Evolutionary conservation across 169 alveolate genomes (phyloP), one percentile per base, ranked within the genome.

Genomic region (Plasmodium ovale): DNA sequence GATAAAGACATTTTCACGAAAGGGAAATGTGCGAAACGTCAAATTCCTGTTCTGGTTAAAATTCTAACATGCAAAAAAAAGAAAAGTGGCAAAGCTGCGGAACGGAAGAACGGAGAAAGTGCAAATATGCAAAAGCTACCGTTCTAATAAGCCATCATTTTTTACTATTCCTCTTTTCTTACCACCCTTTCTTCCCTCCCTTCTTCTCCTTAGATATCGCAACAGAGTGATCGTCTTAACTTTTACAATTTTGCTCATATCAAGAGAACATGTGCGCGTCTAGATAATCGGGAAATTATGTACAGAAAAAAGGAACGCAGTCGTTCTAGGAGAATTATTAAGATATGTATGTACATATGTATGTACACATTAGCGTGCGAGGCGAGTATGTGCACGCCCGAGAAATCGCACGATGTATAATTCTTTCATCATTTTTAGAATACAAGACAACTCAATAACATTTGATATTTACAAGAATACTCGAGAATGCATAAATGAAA

Each of bases 21-120:
- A 73, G 35, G 44, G 33, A 39, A 60, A 39, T 3, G 16, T 58
- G 72, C 59, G 51, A 60, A 73, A 42, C 60, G 23, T 39, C 74
- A 73, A 59, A 44, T 73, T 73, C 88, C 88, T 33, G 51, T 73
- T 73, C 31, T 73, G 88, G 88, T 73, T 73, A 70, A 70, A 70
- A 23, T 70, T n/a, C n/a, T n/a, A n/a, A n/a, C n/a, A n/a, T n/a
- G n/a, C n/a, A n/a, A n/a, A n/a, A n/a, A 29, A 23, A 65, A 33
- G 33, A 37, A 65, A 65, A 65, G 0, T 12, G 6, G n/a, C n/a
- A n/a, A n/a, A n/a, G n/a, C n/a, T n/a, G n/a, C n/a, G n/a, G n/a
- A n/a, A n/a, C n/a, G n/a, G n/a, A n/a, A n/a, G n/a, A n/a, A n/a
- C n/a, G n/a, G n/a, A n/a, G n/a, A 71, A 71, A 31, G 31, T 16